These are phyloP conservation scores for Scalesia atractyloides DNA, from an alignment of 129 eudicot species.

Conservation along the genomic window DNA sequence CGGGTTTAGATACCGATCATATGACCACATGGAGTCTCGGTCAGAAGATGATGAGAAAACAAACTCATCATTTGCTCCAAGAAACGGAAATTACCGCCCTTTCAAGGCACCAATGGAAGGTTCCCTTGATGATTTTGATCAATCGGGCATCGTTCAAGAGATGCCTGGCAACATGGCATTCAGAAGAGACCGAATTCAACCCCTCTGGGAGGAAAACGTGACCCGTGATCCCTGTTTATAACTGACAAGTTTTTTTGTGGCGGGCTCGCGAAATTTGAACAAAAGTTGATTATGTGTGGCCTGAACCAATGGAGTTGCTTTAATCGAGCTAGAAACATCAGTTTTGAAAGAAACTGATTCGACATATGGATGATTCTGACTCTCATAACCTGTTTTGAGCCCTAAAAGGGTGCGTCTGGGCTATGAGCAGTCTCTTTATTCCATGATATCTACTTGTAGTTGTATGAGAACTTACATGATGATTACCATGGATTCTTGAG, in stretches of 20 bases:
- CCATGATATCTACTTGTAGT: conserved; percentile 5
- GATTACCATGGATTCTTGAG: conserved; percentile 17
- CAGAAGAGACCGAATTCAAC: conserved; percentile 55
- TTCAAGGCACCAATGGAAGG: conserved; percentile 46
- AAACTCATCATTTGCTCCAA: conserved; percentile 39
- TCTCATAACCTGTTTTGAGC: background rate
- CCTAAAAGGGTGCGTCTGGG: background rate
- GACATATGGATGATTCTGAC: conserved; percentile 15
- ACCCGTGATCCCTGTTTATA: conserved; percentile 24
- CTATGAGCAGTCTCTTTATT: background rate
- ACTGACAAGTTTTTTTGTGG: background rate
- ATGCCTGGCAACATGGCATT: conserved; percentile 72
- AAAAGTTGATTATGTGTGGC: conserved; percentile 2
- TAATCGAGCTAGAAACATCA: conserved; percentile 10
- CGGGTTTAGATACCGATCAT: conserved; percentile 62
- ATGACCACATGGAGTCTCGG: conserved; percentile 68
- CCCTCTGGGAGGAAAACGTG: conserved; percentile 61
- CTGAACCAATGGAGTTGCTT: conserved; percentile 19
- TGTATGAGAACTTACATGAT: background rate
- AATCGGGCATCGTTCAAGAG: conserved; percentile 50
- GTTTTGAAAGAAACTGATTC: conserved; percentile 9
- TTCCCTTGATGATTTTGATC: conserved; percentile 61
- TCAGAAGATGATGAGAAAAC: conserved; percentile 79
- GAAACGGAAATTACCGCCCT: conserved; percentile 67
- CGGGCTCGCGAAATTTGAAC: conserved; percentile 1